These are phyloP conservation scores for Eucalyptus erythrocorys DNA, from an alignment of 345 rosid species.

Conservation along the genomic window DNA sequence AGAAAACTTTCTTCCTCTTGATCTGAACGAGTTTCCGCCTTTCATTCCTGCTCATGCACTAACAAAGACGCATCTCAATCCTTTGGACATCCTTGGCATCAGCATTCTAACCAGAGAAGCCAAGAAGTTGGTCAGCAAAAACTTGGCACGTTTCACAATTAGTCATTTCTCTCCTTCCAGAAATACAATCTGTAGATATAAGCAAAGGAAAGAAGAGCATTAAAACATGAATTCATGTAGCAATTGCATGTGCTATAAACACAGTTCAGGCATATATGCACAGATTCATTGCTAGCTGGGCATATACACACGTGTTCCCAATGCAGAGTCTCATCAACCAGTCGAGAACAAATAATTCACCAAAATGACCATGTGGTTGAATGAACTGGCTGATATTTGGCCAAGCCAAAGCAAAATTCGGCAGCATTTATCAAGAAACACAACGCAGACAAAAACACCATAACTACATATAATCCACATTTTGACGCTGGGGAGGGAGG, in stretches of 20 bases:
- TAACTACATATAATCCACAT: neutral
- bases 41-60: conserved; percentile 23
- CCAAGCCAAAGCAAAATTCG: neutral
- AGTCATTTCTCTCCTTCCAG: neutral
- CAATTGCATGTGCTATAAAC: neutral
- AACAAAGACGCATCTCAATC: neutral
- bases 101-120: neutral
- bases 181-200: neutral
- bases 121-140: neutral
- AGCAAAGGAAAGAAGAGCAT: neutral
- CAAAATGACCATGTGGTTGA: neutral
- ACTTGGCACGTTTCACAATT: no score
- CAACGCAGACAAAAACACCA: neutral
- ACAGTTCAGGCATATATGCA: neutral
- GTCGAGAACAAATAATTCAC: neutral
- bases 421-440: neutral
- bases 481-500: neutral
- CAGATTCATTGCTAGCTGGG: neutral
- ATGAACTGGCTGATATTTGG: neutral
- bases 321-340: neutral
- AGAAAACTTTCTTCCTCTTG: conserved; percentile 26
- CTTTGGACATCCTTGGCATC: neutral
- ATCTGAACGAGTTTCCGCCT: conserved; percentile 12
- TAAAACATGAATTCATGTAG: neutral
- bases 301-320: neutral